Conservation (phyloP, 805 yeast species). For the Kodamaea kakaduensis region DNA sequence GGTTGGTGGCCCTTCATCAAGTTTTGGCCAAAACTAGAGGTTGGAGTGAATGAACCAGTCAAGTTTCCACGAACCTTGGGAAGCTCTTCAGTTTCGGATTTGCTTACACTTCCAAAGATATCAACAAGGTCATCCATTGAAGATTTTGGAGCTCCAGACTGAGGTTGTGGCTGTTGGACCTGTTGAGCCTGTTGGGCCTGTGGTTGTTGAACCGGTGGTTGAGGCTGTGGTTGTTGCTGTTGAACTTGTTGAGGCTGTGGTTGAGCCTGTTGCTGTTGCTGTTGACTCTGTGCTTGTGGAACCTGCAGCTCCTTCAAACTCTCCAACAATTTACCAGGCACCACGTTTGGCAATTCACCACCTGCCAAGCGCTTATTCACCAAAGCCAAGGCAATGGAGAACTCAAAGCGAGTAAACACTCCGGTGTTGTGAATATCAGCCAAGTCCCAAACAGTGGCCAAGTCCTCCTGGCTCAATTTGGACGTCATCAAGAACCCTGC, state of each 20-base stretch:
- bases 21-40: conserved; percentile 81
- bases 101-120: conserved; percentile 35
- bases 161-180: too few species aligned
- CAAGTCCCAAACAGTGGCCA: conserved; percentile 93
- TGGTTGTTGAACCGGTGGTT: conserved; percentile 7
- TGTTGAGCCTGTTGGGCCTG: conserved; percentile 24
- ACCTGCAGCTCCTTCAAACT: conserved; percentile 17
- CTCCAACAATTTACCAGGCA: conserved; percentile 60
- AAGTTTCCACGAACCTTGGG: conserved; percentile 31
- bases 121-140: conserved; percentile 65
- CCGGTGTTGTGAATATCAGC: conserved; percentile 88
- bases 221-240: not conserved
- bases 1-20: conserved; percentile 31
- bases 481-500: conserved; percentile 89
- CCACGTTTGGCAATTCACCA: conserved; percentile 66
- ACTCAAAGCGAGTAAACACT: conserved; percentile 72
- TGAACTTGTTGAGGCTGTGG: conserved; percentile 6
- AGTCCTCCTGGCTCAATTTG: conserved; percentile 72
- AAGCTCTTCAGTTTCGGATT: conserved; percentile 25
- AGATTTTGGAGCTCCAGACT: too few species aligned
- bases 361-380: conserved; percentile 85
- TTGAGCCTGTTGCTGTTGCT: conserved; percentile 12
- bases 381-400: conserved; percentile 89
- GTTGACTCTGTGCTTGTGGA: not conserved
- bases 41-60: conserved; percentile 62